Percentiles rank a stretch among this genome's conserved stretches.
phyloP scores from a whole-genome alignment of 2,329 filamentous ascomycete species.

The Trichophyton benhamiae region DNA sequence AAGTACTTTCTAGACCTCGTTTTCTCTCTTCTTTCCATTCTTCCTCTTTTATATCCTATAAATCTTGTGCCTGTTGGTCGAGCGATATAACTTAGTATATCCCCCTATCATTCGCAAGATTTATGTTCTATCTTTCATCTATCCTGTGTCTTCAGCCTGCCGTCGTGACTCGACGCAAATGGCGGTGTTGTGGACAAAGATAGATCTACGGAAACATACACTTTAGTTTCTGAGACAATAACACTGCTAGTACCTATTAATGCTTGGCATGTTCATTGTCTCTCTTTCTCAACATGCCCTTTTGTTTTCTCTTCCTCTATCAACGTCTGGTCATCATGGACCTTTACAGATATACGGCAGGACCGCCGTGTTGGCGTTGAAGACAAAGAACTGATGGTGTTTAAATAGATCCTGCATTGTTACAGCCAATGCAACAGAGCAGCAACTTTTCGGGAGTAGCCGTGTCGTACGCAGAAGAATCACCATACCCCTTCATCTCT shows the following conservation, averaged over 20 bases:
- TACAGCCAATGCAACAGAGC: constrained; percentile 38
- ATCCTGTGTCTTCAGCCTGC: neutral
- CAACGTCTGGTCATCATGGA: neutral
- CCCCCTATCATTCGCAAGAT: neutral
- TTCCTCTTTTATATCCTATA: neutral
- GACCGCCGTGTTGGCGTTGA: neutral
- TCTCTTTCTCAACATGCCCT: neutral
- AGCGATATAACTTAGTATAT: neutral
- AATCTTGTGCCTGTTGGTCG: neutral
- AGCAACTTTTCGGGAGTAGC: constrained; percentile 20
- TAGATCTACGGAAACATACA: neutral
- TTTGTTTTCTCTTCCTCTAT: neutral
- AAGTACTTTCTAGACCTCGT: constrained; percentile 30
- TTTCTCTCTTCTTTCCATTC: neutral
- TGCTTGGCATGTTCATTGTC: neutral
- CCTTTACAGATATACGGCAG: neutral
- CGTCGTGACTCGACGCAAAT: neutral
- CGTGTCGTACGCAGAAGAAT: constrained; percentile 26
- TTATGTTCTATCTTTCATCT: neutral
- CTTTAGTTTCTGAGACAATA: neutral
- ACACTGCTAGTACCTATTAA: neutral
- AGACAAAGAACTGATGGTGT: constrained; percentile 1
- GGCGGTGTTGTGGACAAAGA: neutral
- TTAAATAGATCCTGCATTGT: constrained; percentile 45
- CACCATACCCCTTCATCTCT: constrained; percentile 20